Evolutionary conservation across 2,329 filamentous ascomycete genomes (phyloP), one percentile per base, ranked within the genome.

Genomic region (Allantophomopsis cytisporea): DNA sequence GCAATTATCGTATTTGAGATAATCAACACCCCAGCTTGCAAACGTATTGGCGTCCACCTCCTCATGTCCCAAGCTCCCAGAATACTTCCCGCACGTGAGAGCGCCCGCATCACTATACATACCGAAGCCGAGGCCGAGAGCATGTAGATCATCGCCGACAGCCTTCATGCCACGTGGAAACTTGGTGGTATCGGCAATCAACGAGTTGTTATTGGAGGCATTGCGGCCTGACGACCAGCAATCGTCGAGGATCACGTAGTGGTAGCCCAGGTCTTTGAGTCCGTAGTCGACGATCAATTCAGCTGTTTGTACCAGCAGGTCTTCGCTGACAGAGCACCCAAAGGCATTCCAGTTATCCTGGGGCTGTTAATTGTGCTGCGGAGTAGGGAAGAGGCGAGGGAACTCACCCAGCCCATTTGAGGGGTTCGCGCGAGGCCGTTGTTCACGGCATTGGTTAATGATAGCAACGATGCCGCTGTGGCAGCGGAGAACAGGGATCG

Each of bases 161-260:
- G 59, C 50, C 11, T 56, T 55, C 47, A 73, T 69, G 14, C 69
- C 64, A 17, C 57, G 60, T 2, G 69, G 68, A 40, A 68, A 68
- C 42, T 60, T 68, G 43, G 47, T 51, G 28, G 51, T 41, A 43
- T 68, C 55, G 2, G 59, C 53, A 4, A 62, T 50, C 2, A 71
- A 53, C 30, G 60, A 59, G 23, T 63, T 63, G 34, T 63, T 65
- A 33, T 48, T 49, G 33, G 52, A 50, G 2, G 51, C 45, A 38
- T 60, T 60, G 11, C 68, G 58, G 21, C 64, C 65, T 35, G 54
- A 48, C 7, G 57, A 59, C 69, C 69, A 72, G 51, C 68, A 71
- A 46, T 73, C 69, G 45, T 73, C 69, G 1, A 72, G 55, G 31
- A 53, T 72, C 41, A 78, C 65, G 40, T 77, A 75, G 15, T 66